Evolutionary conservation across 2,329 filamentous ascomycete genomes (phyloP).

Genomic region (Fusarium sp.): DNA sequence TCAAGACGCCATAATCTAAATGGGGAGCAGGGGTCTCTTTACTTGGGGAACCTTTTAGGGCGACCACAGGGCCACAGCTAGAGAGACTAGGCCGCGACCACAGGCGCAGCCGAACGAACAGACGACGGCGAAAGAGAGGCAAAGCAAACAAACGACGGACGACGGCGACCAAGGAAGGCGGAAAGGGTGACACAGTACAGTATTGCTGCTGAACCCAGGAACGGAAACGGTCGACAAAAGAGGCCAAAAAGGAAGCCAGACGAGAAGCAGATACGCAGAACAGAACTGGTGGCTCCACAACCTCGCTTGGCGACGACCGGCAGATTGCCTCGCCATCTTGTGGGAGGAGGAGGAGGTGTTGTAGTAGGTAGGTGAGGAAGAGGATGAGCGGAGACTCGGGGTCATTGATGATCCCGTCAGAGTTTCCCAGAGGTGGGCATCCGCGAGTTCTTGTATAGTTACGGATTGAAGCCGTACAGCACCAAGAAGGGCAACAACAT

Average conservation of each 20-base stretch:
- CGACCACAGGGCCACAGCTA: slow-evolving; percentile 16
- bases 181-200: background rate
- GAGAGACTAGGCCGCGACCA: slow-evolving; percentile 10
- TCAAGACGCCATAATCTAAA: slow-evolving; percentile 39
- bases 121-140: background rate
- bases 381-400: slow-evolving; percentile 21
- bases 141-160: background rate
- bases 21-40: slow-evolving; percentile 23
- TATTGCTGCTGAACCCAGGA: background rate
- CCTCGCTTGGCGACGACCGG: slow-evolving; percentile 25
- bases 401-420: slow-evolving; percentile 22
- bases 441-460: background rate
- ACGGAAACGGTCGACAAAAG: slow-evolving; percentile 26
- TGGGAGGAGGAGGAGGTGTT: background rate
- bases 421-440: background rate
- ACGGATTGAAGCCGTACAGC: background rate
- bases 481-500: background rate
- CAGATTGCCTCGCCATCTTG: slow-evolving; percentile 31
- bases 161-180: background rate
- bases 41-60: slow-evolving; percentile 18
- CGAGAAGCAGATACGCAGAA: slow-evolving; percentile 16
- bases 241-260: slow-evolving; percentile 27
- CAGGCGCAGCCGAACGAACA: slow-evolving; percentile 1
- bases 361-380: background rate
- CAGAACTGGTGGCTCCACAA: slow-evolving; percentile 27